Base-by-base conservation (phyloP, 1,139 yeast species). In the Candida sp. region DNA sequence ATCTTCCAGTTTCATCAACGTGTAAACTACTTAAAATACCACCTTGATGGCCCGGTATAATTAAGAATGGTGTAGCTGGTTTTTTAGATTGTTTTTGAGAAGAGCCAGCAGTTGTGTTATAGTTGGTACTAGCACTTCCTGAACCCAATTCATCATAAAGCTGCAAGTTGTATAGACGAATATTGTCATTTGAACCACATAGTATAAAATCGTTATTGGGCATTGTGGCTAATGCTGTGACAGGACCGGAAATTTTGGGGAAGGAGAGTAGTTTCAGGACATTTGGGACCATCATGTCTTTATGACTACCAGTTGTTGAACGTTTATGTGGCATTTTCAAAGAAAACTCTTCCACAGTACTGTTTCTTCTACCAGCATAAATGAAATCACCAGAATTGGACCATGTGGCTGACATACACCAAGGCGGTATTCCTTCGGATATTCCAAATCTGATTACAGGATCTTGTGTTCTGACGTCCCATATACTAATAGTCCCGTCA, bases 331-430 rank as follows among this genome's bases (percentile, higher is more conserved):
- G 81, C 76, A 78, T 80, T 40, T 84, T 79, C 12, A 93, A 57
- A 38, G 90, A 89, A 49, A 83, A 84, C 60, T 89, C 96, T 53
- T 93, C 98, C 4, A 91, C 90, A 0, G 85, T 75, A 38, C 95
- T 85, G 60, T 91, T 93, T 60, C 99, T 78, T 50, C 99, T 77
- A 1, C 99, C 99, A 3, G 84, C 90, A 56, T 76, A 93, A 11
- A 91, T 75, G 39, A 70, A 73, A 46, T 87, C 84, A 6, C 99
- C 99, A 55, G 84, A 84, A 44, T 75, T 73, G 5, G 96, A 84
- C 98, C 98, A 95, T 42, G 89, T 80, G 0, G 96, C 83, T n/a
- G 89, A 79, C 78, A 87, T 84, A 63, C 96, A 86, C 98, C 98
- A 93, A 0, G 99, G 99, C 1, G 98, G 97, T 0, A 83, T 77